Conservation (phyloP, 148 eudicot genomes). For the Vaccinium vitisidaea region DNA sequence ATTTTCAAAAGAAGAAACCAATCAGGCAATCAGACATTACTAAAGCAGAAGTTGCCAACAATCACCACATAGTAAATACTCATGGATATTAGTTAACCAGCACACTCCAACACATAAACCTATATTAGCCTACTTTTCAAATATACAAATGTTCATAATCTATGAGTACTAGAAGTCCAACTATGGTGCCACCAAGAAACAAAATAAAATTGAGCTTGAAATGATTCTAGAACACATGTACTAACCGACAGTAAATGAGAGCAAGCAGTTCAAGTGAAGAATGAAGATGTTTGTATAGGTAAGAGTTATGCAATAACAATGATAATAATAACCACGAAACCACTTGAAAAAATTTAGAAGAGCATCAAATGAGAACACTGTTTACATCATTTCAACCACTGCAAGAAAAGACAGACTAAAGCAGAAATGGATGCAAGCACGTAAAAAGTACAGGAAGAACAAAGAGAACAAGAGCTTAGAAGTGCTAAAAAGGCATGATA, state of each 20-base stretch:
- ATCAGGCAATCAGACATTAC: slow-evolving; percentile 24
- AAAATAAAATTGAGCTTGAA: neutral
- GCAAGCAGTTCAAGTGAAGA: neutral
- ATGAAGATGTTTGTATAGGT: neutral
- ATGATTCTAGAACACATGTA: neutral
- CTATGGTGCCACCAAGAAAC: neutral
- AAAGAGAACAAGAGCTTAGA: neutral
- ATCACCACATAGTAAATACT: neutral
- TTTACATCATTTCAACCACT: neutral
- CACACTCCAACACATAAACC: neutral
- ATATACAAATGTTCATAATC: neutral
- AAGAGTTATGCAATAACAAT: neutral
- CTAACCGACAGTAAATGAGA: neutral
- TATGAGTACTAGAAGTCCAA: neutral
- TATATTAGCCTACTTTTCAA: neutral
- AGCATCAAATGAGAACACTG: neutral
- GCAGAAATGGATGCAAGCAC: neutral
- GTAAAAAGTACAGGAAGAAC: neutral
- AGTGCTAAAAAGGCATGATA: neutral
- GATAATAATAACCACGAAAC: neutral
- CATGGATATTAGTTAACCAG: neutral
- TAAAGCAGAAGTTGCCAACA: neutral
- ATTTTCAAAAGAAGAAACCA: slow-evolving; percentile 27
- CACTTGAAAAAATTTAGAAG: neutral
- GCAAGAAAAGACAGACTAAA: neutral